Conservation (phyloP, 306 rosid species). For the Pyrus pyrifolia region DNA sequence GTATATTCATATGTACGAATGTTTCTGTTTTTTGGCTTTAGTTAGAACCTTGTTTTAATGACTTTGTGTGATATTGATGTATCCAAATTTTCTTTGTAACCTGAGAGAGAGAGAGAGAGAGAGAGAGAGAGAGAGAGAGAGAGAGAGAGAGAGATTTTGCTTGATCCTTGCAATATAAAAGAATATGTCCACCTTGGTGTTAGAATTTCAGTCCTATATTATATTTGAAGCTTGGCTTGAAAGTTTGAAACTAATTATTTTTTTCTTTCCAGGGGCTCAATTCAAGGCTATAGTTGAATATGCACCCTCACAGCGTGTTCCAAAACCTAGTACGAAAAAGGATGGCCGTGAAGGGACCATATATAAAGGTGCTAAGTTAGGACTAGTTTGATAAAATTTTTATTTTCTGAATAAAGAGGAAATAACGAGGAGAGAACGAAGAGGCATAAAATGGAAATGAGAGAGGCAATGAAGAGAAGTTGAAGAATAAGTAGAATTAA, state of each 20-base stretch:
- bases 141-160: background rate
- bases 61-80: background rate
- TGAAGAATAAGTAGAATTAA: background rate
- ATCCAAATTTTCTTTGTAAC: background rate
- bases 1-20: background rate
- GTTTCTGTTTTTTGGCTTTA: too few species aligned
- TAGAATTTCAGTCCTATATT: background rate
- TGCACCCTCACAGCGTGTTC: slow-evolving; percentile 90
- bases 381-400: background rate
- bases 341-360: slow-evolving; percentile 95
- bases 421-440: background rate
- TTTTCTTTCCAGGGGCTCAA: slow-evolving; percentile 53
- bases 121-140: too few species aligned
- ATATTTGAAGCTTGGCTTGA: background rate
- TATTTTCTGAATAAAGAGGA: background rate
- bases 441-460: background rate
- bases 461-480: background rate
- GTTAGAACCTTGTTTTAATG: background rate
- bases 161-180: background rate
- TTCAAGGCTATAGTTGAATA: slow-evolving; percentile 78
- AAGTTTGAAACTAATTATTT: background rate
- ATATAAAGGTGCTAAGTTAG: slow-evolving; percentile 52
- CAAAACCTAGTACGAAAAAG: slow-evolving; percentile 45
- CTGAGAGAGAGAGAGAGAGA: background rate
- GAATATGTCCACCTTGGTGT: background rate